Percentiles rank a stretch among this genome's conserved stretches.
phyloP scores from a whole-genome alignment of 768 basidiomycete genomes.

The Boletus sensibilis region DNA sequence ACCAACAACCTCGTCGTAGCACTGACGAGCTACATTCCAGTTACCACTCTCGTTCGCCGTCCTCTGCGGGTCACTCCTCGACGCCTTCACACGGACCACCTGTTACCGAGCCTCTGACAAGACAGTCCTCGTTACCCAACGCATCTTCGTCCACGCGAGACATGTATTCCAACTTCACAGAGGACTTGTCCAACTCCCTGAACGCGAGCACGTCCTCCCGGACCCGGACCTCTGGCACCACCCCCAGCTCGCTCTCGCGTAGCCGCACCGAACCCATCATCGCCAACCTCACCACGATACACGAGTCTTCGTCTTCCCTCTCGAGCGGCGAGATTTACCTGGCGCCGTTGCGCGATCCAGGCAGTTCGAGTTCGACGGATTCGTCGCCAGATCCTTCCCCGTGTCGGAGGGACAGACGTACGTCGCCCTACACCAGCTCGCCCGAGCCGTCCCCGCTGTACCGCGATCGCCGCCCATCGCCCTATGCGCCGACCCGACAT shows the following conservation, averaged over 20 bases:
- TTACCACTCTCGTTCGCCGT: conserved; percentile 26
- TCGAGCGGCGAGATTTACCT: conserved; percentile 30
- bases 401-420: conserved; percentile 22
- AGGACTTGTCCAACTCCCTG: conserved; percentile 26
- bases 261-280: conserved; percentile 33
- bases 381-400: conserved; percentile 32
- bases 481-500: conserved; percentile 15
- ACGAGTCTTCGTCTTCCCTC: conserved; percentile 19
- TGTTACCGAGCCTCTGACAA: conserved; percentile 19
- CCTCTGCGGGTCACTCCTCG: conserved; percentile 15
- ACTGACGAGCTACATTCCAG: conserved; percentile 22
- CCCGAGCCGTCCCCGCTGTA: conserved; percentile 31
- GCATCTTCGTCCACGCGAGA: conserved; percentile 19
- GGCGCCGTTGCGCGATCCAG: conserved; percentile 21
- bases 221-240: conserved; percentile 7
- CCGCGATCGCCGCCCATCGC: conserved; percentile 26
- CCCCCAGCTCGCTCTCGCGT: conserved; percentile 17
- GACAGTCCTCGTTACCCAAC: conserved; percentile 30
- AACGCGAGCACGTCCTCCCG: conserved; percentile 18
- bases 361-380: conserved; percentile 12
- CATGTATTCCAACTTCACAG: conserved; percentile 24
- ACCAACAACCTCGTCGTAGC: conserved; percentile 33
- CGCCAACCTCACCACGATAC: conserved; percentile 28
- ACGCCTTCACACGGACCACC: conserved; percentile 20
- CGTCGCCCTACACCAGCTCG: conserved; percentile 23